phyloP scores from a whole-genome alignment of 1,284 basidiomycete genomes.

The Anthracocystis walkeri region DNA sequence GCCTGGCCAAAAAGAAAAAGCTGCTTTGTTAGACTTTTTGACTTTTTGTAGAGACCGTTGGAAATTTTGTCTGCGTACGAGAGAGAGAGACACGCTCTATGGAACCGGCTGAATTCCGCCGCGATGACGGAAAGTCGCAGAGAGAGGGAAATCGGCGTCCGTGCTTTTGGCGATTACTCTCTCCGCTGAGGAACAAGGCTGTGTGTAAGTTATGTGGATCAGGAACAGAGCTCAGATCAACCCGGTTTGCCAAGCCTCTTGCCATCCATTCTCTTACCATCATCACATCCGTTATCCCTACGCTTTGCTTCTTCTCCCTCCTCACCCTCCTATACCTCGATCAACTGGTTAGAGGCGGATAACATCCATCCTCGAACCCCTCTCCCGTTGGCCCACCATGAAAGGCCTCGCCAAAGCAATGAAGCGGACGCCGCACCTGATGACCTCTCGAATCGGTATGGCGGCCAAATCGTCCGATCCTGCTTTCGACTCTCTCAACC shows the following conservation, averaged over 20 bases:
- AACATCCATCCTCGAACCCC: neutral
- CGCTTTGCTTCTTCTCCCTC: neutral
- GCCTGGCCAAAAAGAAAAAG: too few species aligned
- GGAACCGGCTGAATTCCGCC: neutral
- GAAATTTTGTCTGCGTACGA: constrained; percentile 23
- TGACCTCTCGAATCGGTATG: constrained; percentile 66
- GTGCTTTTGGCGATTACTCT: neutral
- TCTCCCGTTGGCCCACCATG: constrained; percentile 38
- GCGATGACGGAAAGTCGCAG: constrained; percentile 44
- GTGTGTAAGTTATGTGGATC: neutral
- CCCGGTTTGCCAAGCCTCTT: neutral
- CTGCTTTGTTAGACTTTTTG: neutral
- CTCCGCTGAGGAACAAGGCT: neutral
- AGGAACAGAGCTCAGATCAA: constrained; percentile 6
- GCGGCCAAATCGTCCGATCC: constrained; percentile 65
- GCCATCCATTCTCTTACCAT: neutral
- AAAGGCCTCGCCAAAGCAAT: constrained; percentile 63
- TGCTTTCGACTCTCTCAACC: constrained; percentile 64
- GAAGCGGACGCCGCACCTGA: constrained; percentile 67
- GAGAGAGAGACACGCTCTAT: neutral
- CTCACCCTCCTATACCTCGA: neutral
- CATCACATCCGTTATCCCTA: neutral
- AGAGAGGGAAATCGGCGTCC: neutral
- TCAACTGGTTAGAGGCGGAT: constrained; percentile 1
- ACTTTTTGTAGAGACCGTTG: neutral